phyloP scores from a whole-genome alignment of 148 eudicot species.

The Amaranthus hypochondriacus region DNA sequence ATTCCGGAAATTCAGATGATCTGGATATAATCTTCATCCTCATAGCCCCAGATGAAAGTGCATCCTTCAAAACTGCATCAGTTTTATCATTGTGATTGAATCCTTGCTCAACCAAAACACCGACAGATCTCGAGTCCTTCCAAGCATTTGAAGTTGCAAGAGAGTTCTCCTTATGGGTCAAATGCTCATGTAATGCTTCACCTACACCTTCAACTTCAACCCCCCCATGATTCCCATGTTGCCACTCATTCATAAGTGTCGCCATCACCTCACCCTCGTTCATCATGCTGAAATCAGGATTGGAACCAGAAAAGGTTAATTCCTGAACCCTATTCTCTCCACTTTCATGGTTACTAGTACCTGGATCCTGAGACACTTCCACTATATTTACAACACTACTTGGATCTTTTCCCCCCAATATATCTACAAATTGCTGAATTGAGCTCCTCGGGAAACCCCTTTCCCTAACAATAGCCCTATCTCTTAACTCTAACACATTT shows the following conservation, averaged over 20 bases:
- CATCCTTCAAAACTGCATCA: constrained; percentile 24
- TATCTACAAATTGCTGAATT: constrained; percentile 39
- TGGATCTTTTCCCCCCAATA: constrained; percentile 38
- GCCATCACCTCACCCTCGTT: constrained; percentile 37
- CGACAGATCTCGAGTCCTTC: constrained; percentile 35
- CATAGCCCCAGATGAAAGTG: constrained; percentile 46
- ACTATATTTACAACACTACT: constrained; percentile 27
- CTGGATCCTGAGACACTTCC: constrained; percentile 36
- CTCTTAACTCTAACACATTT: constrained; percentile 33
- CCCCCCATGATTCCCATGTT: constrained; percentile 36
- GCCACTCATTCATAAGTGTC: constrained; percentile 35
- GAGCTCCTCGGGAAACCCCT: constrained; percentile 34
- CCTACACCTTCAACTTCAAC: constrained; percentile 34
- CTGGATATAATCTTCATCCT: constrained; percentile 75
- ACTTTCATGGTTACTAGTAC: constrained; percentile 35
- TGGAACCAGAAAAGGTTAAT: constrained; percentile 45
- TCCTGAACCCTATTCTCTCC: constrained; percentile 61
- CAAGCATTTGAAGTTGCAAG: constrained; percentile 24
- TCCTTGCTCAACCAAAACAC: constrained; percentile 28
- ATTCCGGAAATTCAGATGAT: constrained; percentile 69
- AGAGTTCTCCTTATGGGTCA: constrained; percentile 27
- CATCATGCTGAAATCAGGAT: constrained; percentile 32
- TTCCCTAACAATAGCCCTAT: constrained; percentile 39
- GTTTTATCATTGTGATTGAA: constrained; percentile 26
- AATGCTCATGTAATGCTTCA: constrained; percentile 26